Evolutionary conservation across 805 yeast species (phyloP).

Genomic region (Schwanniomyces occidentalis): DNA sequence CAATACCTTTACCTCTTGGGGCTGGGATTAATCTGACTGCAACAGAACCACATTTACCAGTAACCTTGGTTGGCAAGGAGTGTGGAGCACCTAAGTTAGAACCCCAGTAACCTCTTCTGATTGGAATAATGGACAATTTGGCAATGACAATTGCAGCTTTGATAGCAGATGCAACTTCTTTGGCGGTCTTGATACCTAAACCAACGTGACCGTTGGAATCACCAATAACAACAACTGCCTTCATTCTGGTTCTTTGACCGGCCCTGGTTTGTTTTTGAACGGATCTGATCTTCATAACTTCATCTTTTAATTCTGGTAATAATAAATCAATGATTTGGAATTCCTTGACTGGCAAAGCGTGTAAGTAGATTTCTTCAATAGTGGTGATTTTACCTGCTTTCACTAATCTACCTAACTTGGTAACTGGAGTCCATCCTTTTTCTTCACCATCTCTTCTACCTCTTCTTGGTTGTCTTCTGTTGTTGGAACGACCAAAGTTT

Average conservation of each 20-base stretch:
- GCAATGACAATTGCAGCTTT: slow-evolving; percentile 99
- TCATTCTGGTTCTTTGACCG: slow-evolving; percentile 99
- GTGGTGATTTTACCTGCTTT: slow-evolving; percentile 97
- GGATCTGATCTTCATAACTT: slow-evolving; percentile 99
- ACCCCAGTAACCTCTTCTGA: slow-evolving; percentile 99
- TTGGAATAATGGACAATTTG: slow-evolving; percentile 97
- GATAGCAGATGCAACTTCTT: slow-evolving; percentile 99
- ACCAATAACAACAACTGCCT: slow-evolving; percentile 99
- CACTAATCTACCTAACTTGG: slow-evolving; percentile 99
- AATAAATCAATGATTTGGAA: slow-evolving; percentile 97
- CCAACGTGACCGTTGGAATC: slow-evolving; percentile 99
- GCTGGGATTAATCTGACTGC: slow-evolving; percentile 98
- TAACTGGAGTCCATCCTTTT: slow-evolving; percentile 99
- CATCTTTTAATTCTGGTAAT: slow-evolving; percentile 94
- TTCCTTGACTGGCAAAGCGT: slow-evolving; percentile 99
- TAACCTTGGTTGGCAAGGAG: slow-evolving; percentile 95
- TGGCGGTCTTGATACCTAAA: slow-evolving; percentile 99
- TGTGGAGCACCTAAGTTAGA: slow-evolving; percentile 99
- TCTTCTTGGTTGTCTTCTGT: slow-evolving; percentile 61
- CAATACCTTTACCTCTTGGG: slow-evolving; percentile 99
- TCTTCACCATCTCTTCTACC: slow-evolving; percentile 87
- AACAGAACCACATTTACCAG: slow-evolving; percentile 99
- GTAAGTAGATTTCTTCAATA: slow-evolving; percentile 98
- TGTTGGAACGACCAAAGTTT: slow-evolving; percentile 53
- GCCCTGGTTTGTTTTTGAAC: slow-evolving; percentile 99